Evolutionary conservation across 495 filamentous ascomycete species (phyloP).

Genomic region (Penicillium diatomitis): DNA sequence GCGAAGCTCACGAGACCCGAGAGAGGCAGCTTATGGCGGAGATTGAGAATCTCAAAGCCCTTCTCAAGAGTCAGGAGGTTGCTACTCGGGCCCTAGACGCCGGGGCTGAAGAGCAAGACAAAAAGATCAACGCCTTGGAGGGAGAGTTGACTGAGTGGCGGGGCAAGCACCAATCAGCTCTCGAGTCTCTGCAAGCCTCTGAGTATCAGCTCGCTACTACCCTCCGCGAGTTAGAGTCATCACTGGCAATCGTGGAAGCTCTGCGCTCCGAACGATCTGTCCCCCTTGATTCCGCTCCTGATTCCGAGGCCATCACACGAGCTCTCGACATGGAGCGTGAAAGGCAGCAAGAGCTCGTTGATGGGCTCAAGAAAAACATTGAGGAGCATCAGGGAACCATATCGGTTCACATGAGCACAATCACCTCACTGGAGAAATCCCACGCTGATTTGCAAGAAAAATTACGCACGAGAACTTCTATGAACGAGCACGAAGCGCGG

Average conservation of each 20-base stretch:
- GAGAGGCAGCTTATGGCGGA: slow-evolving; percentile 66
- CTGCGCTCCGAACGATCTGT: slow-evolving; percentile 35
- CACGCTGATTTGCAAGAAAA: slow-evolving; percentile 51
- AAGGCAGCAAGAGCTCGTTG: slow-evolving; percentile 57
- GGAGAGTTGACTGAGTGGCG: slow-evolving; percentile 68
- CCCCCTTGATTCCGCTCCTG: slow-evolving; percentile 24
- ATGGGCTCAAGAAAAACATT: slow-evolving; percentile 61
- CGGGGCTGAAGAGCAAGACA: slow-evolving; percentile 42
- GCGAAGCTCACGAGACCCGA: slow-evolving; percentile 58
- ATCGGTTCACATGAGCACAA: slow-evolving; percentile 49
- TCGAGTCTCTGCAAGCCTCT: slow-evolving; percentile 62
- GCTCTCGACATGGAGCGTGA: slow-evolving; percentile 42
- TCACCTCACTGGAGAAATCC: slow-evolving; percentile 56
- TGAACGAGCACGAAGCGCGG: slow-evolving; percentile 27
- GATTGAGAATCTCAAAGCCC: slow-evolving; percentile 55
- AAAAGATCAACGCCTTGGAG: slow-evolving; percentile 65
- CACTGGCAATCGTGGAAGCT: slow-evolving; percentile 35
- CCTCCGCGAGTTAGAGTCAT: slow-evolving; percentile 59
- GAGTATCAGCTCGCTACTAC: slow-evolving; percentile 65
- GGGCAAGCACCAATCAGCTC: slow-evolving; percentile 57
- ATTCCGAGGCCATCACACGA: slow-evolving; percentile 36
- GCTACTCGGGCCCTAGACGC: slow-evolving; percentile 36
- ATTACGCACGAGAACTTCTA: slow-evolving; percentile 35
- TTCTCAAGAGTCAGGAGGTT: slow-evolving; percentile 41
- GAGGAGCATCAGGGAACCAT: slow-evolving; percentile 69